phyloP scores from a whole-genome alignment of 208 protist genomes.

The Phytomonas francai region DNA sequence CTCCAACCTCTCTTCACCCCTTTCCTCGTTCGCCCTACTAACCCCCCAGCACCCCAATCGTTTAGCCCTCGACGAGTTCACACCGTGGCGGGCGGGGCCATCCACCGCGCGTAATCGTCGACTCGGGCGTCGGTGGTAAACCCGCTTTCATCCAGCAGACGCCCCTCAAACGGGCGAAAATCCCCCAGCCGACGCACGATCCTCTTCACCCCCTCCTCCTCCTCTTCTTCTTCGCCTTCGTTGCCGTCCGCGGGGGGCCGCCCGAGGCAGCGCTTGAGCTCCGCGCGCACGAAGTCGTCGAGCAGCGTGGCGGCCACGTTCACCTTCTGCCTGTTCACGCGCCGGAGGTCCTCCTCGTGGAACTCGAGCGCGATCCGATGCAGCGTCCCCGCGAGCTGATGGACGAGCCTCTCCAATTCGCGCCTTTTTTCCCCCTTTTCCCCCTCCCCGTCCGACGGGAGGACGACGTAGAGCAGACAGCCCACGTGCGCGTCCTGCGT shows the following conservation, averaged over 20 bases:
- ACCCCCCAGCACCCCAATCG: no score
- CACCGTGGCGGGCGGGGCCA: slow-evolving; percentile 27
- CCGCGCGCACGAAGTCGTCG: slow-evolving; percentile 45
- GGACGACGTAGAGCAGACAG: slow-evolving; percentile 49
- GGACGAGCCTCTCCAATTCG: slow-evolving; percentile 51
- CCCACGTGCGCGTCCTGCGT: slow-evolving; percentile 65
- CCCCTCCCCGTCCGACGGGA: slow-evolving; percentile 15
- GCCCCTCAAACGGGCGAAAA: slow-evolving; percentile 55
- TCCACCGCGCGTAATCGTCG: slow-evolving; percentile 82
- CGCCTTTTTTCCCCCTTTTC: not conserved
- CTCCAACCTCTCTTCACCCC: no score
- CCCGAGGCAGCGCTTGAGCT: slow-evolving; percentile 22
- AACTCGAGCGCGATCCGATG: slow-evolving; percentile 63
- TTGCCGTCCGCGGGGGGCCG: not conserved
- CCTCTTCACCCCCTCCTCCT: slow-evolving; percentile 17
- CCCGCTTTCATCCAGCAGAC: slow-evolving; percentile 53
- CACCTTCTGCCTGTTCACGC: slow-evolving; percentile 76
- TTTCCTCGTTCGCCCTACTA: no score
- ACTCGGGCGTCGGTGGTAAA: slow-evolving; percentile 67
- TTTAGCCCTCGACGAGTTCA: not conserved
- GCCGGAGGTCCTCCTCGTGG: slow-evolving; percentile 48
- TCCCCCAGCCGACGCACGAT: slow-evolving; percentile 46
- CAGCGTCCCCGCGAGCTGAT: slow-evolving; percentile 45
- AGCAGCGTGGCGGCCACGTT: slow-evolving; percentile 65
- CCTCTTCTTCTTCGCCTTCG: not conserved